Evolutionary conservation across 1,284 basidiomycete genomes (phyloP).

Genomic region (Laetiporus sulphureus): DNA sequence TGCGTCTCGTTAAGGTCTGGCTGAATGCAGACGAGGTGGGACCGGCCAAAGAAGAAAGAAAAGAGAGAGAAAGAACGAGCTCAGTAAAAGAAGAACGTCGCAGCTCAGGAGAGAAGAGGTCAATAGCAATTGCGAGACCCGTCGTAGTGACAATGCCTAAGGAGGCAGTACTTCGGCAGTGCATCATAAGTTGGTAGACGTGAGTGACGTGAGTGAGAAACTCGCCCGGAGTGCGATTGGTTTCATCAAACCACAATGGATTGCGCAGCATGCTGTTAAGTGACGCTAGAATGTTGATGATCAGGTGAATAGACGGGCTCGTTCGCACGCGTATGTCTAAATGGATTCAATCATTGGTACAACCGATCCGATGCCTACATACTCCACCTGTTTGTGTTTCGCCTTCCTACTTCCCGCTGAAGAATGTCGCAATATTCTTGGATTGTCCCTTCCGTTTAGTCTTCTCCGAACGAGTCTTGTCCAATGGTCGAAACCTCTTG

Average conservation of each 20-base stretch:
- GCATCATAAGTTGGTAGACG: slow-evolving; percentile 3
- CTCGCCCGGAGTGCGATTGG: too few species aligned
- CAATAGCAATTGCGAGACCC: too few species aligned
- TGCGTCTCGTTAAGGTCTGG: slow-evolving; percentile 31
- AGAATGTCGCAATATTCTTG: slow-evolving; percentile 75
- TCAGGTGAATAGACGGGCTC: too few species aligned
- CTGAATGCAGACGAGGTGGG: slow-evolving; percentile 34
- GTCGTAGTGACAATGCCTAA: too few species aligned
- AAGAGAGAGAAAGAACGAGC: slow-evolving; percentile 18
- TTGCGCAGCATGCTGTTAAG: too few species aligned
- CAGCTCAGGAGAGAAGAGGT: background rate
- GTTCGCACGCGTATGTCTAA: too few species aligned
- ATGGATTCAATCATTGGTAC: background rate
- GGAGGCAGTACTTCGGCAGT: too few species aligned
- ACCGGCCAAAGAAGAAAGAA: slow-evolving; percentile 36
- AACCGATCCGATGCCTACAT: too few species aligned
- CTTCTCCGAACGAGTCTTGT: slow-evolving; percentile 9
- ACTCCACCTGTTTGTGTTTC: too few species aligned
- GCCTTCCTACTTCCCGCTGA: slow-evolving; percentile 39
- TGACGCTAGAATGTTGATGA: too few species aligned
- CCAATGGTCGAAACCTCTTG: slow-evolving; percentile 13
- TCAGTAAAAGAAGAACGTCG: background rate
- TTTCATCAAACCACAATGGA: too few species aligned
- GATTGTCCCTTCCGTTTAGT: slow-evolving; percentile 16
- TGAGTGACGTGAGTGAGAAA: too few species aligned